A percentile compares a stretch with the other conserved stretches of the same genome.
These are phyloP conservation scores for Mortierella sp. DNA, from an alignment of 371 early-diverging fungal species.

Conservation along the genomic window DNA sequence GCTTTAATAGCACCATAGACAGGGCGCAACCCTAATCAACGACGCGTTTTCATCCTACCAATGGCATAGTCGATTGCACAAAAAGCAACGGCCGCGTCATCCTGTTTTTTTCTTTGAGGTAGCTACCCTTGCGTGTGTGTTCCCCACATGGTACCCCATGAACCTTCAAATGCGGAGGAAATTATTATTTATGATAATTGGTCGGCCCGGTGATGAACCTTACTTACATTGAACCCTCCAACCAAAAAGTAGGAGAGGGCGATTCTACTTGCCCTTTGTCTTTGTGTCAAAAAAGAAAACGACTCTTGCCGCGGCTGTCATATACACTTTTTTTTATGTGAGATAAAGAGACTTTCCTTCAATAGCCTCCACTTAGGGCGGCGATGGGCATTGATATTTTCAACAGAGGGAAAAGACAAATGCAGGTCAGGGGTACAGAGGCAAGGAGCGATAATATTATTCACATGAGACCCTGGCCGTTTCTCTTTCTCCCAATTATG, in stretches of 20 bases:
- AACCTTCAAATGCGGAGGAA: not conserved
- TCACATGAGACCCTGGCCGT: not conserved
- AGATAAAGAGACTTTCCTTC: not conserved
- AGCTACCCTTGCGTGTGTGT: not conserved
- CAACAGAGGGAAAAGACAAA: not conserved
- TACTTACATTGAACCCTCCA: not conserved
- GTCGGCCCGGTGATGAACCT: not conserved
- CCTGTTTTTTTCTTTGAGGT: not conserved
- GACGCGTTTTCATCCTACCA: not conserved
- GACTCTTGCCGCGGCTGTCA: not conserved
- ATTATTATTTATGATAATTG: constrained; percentile 3
- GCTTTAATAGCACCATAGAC: not conserved
- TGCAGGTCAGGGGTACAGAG: not conserved
- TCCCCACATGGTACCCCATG: not conserved
- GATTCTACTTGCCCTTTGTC: too few relatives aligned
- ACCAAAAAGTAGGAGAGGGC: not conserved
- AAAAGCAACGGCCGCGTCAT: not conserved
- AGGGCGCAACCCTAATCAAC: not conserved
- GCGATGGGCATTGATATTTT: not conserved
- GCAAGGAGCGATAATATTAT: not conserved
- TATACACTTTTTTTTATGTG: not conserved
- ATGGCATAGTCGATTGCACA: not conserved
- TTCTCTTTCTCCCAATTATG: not conserved
- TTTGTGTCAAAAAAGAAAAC: not conserved
- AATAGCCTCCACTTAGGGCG: not conserved